A percentile compares a stretch with the other conserved stretches of the same genome.
Evolutionary conservation across 257 asterid genomes (phyloP).

Genomic region (Plantago elongata): DNA sequence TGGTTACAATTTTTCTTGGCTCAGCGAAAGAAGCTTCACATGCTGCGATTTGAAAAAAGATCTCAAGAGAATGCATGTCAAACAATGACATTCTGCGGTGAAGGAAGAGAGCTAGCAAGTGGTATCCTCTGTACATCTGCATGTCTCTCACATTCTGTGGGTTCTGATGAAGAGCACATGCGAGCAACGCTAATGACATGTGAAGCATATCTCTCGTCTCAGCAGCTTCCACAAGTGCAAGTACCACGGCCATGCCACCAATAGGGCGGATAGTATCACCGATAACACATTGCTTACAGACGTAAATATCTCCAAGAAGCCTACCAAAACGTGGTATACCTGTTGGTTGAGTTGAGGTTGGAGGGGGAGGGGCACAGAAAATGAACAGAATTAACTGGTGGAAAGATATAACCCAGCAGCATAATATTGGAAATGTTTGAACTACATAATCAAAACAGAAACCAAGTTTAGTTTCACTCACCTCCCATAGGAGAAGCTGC

Average conservation of each 20-base stretch:
- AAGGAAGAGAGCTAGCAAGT: conserved; percentile 88
- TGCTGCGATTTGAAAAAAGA: conserved; percentile 96
- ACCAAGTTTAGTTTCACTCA: conserved; percentile 32
- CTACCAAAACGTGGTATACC: conserved; percentile 99
- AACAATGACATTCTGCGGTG: conserved; percentile 89
- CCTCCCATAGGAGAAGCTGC: conserved; percentile 99
- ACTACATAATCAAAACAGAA: neutral
- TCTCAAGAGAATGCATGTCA: conserved; percentile 97
- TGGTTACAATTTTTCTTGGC: conserved; percentile 51
- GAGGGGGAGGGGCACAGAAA: conserved; percentile 22
- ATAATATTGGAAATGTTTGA: neutral
- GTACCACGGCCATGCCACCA: conserved; percentile 95
- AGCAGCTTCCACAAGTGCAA: conserved; percentile 98
- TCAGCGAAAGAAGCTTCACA: conserved; percentile 98
- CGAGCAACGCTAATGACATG: conserved; percentile 85
- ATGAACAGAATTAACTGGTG: conserved; percentile 16
- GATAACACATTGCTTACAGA: conserved; percentile 86
- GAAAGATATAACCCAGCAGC: conserved; percentile 1
- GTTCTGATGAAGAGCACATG: conserved; percentile 89
- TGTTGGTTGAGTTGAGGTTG: conserved; percentile 18
- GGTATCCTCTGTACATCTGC: conserved; percentile 94
- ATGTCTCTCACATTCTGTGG: conserved; percentile 97
- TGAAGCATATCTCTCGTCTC: conserved; percentile 98
- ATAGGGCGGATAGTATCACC: conserved; percentile 90
- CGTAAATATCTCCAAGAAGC: conserved; percentile 80